Base-by-base conservation (phyloP, 441 rosid genomes). In the Gossypium aridum region DNA sequence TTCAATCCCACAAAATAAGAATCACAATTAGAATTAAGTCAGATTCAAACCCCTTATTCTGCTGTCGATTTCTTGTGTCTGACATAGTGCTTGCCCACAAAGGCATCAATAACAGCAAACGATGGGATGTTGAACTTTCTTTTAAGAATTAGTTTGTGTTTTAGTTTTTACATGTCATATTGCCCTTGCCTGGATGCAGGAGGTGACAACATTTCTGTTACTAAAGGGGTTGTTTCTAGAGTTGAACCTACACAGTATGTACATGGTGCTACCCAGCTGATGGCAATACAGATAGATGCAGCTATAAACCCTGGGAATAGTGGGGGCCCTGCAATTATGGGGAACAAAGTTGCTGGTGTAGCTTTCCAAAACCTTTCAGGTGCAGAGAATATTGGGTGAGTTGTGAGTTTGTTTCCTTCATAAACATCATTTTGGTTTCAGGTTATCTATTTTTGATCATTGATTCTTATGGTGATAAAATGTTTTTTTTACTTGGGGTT, bases 201-300 rank as follows among this genome's bases (percentile, higher is more conserved):
- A 60, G 98, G 94, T 51, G 94, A 92, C 79, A 90, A 90, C 79
- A 90, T 93, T 74, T 90, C 92, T 28, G 88, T 91, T 55, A 93
- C 98, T 23, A 91, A 89, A 77, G 97, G 96, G 57, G 89, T 92
- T 66, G 98, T 92, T 49, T 92, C 93, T 10, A 85, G 98, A 77
- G 94, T 90, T 79, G 96, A 93, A 79, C 96, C 90, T 7, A 92
- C 93, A 23, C 97, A 89, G 47, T 92, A 94, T 67, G 96, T 85
- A 14, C 98, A 90, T 3, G 93, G 97, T 28, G 92, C 96, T 2
- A 85, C 93, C 9, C 94, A 89, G 75, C 84, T 92, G 54, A 85
- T 92, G 95, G 98, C 96, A 56, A 91, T 94, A 82, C 95, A 94
- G 80, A 94, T 94, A 65, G 95, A 94, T 80, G 97, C 96, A n/a